Evolutionary conservation across 257 asterid genomes (phyloP), one percentile per base, ranked within the genome.

Genomic region (Orobanche coerulescens): DNA sequence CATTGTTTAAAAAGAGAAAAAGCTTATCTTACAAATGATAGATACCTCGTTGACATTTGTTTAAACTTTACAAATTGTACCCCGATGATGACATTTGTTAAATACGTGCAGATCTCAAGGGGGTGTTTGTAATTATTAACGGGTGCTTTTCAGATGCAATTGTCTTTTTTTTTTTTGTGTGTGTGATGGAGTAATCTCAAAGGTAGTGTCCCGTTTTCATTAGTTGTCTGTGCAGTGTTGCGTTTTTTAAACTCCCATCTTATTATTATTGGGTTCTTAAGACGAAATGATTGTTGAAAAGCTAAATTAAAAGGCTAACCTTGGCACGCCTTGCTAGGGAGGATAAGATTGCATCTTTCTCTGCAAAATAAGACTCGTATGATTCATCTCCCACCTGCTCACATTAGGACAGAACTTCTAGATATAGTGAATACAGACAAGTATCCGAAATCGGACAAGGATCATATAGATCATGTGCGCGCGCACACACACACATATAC

Each of bases 331-430:
- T 76, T 19, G 84, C 87, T 65, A 92, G 73, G 68, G 98, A 88
- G 42, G 95, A 82, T 28, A 92, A 77, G 22, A 88, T 86, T 34
- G 83, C 95, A 59, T 88, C 91, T 77, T 80, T 92, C 76, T 92
- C 98, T 0, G 86, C 84, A 2, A 56, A 65, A 42, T 84, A 92
- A 24, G 95, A 88, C 76, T 84, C 95, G 0, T 82, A 88, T 4
- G 98, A 92, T 73, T 84, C 94, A 73, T 92, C 98, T 68, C 98
- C 98, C 47, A 78, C 94, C 98, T 92, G 83, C 68, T 64, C 51
- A 61, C 13, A 55, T 49, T 15, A 52, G 28, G 61, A 13, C 25
- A 57, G 8, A 53, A 13, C 33, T 62, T 34, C 15, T 25, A 67
- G 63, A 34, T 20, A 28, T n/a, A 4, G 56, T 23, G 36, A 34